Evolutionary conservation across 306 rosid genomes (phyloP).

Genomic region (Pterocarpus macrocarpus): DNA sequence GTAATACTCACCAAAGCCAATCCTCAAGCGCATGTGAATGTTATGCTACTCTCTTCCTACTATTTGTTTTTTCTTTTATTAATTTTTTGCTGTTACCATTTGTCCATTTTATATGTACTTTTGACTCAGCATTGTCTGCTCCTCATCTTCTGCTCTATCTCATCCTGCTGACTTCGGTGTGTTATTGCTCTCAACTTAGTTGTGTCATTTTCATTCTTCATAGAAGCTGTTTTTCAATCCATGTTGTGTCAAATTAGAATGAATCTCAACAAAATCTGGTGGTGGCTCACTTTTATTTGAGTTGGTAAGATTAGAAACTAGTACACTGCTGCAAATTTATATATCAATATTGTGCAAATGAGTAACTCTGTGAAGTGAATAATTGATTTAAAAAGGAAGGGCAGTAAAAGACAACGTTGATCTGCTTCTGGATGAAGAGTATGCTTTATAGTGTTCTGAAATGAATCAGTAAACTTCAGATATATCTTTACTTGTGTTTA

Average conservation of each 20-base stretch:
- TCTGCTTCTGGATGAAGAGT: neutral
- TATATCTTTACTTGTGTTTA: neutral
- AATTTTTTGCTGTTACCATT: too few species aligned
- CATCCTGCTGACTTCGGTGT: neutral
- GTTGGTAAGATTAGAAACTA: neutral
- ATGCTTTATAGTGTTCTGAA: conserved; percentile 1
- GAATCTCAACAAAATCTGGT: conserved; percentile 20
- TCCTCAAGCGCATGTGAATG: too few species aligned
- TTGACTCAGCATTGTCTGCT: neutral
- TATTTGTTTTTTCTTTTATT: too few species aligned
- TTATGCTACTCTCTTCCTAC: too few species aligned
- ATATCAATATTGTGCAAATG: neutral
- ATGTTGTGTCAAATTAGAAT: neutral
- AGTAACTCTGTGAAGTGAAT: neutral
- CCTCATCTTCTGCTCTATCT: neutral
- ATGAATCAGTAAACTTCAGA: conserved; percentile 14
- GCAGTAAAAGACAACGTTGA: neutral
- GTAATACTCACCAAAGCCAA: too few species aligned
- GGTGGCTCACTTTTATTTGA: conserved; percentile 10
- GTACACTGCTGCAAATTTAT: neutral
- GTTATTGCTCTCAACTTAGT: neutral
- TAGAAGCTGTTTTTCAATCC: neutral
- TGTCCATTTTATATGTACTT: neutral
- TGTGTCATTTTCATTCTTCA: neutral
- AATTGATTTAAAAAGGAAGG: neutral